phyloP scores from a whole-genome alignment of 139 green algal species.

The Nannochloris sp. region DNA sequence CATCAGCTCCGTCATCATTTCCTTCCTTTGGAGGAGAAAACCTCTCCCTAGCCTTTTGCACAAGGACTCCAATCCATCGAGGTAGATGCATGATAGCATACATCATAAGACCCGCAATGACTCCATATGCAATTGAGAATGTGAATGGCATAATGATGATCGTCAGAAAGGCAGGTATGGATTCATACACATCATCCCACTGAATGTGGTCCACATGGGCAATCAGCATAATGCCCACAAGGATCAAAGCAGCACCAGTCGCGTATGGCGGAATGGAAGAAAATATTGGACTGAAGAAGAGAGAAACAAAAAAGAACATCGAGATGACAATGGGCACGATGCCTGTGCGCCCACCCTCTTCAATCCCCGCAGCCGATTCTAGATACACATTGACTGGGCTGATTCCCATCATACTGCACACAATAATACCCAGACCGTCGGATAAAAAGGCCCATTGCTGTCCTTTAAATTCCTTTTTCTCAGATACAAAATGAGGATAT shows the following conservation, averaged over 20 bases:
- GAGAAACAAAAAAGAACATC: conserved; percentile 58
- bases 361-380: conserved; percentile 59
- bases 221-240: conserved; percentile 51
- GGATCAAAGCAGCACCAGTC: conserved; percentile 67
- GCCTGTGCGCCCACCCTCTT: conserved; percentile 62
- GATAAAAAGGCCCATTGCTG: conserved; percentile 48
- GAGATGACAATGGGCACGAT: conserved; percentile 22
- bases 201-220: conserved; percentile 38
- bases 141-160: conserved; percentile 71
- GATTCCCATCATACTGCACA: conserved; percentile 62
- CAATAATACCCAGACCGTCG: conserved; percentile 56
- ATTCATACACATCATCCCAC: conserved; percentile 41
- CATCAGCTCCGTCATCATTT: conserved; percentile 1
- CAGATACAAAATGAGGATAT: conserved; percentile 49
- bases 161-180: conserved; percentile 68
- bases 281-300: conserved; percentile 82
- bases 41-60: not conserved
- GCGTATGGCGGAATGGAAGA: conserved; percentile 74
- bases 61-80: conserved; percentile 11
- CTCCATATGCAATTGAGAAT: conserved; percentile 45
- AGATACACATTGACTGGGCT: conserved; percentile 62
- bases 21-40: not conserved
- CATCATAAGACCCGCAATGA: conserved; percentile 47
- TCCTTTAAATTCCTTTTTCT: conserved; percentile 44
- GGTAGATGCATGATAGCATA: conserved; percentile 42